These are phyloP conservation scores for Grigorovia transvaalensis DNA, from an alignment of 805 yeast genomes.

Conservation along the genomic window DNA sequence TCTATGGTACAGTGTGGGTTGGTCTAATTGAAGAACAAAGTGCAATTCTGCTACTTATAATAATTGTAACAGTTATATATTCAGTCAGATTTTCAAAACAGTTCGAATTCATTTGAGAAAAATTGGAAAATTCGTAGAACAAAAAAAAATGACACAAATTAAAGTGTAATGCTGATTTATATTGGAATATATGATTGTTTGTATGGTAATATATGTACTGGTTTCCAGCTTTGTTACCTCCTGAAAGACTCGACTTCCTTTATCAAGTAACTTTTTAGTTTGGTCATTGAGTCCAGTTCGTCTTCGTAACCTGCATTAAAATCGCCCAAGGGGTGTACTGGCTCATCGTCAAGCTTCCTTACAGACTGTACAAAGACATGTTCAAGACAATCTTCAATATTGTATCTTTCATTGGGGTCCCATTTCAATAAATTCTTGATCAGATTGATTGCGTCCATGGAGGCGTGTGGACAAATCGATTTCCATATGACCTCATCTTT, in stretches of 20 bases:
- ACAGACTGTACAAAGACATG: conserved; percentile 48
- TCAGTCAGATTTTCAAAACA: too few species aligned
- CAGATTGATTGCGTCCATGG: conserved; percentile 40
- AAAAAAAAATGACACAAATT: too few species aligned
- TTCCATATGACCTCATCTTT: conserved; percentile 33
- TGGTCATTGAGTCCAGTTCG: conserved; percentile 29
- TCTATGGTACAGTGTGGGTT: too few species aligned
- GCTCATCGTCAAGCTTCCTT: conserved; percentile 48
- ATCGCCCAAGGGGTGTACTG: conserved; percentile 32
- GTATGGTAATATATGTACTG: neutral
- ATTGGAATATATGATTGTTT: neutral
- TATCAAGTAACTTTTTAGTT: conserved; percentile 38
- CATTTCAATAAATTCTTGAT: conserved; percentile 50
- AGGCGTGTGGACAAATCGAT: conserved; percentile 53
- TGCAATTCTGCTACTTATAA: too few species aligned
- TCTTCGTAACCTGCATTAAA: conserved; percentile 66
- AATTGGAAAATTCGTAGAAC: too few species aligned
- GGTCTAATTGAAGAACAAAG: too few species aligned
- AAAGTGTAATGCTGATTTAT: too few species aligned
- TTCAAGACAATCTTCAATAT: conserved; percentile 45
- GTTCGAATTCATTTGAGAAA: too few species aligned
- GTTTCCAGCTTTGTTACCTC: neutral
- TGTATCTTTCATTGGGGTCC: conserved; percentile 46
- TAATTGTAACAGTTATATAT: too few species aligned
- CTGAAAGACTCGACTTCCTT: conserved; percentile 47